Conservation (phyloP, 2,329 filamentous ascomycete species). For the Chaetomium sp. region DNA sequence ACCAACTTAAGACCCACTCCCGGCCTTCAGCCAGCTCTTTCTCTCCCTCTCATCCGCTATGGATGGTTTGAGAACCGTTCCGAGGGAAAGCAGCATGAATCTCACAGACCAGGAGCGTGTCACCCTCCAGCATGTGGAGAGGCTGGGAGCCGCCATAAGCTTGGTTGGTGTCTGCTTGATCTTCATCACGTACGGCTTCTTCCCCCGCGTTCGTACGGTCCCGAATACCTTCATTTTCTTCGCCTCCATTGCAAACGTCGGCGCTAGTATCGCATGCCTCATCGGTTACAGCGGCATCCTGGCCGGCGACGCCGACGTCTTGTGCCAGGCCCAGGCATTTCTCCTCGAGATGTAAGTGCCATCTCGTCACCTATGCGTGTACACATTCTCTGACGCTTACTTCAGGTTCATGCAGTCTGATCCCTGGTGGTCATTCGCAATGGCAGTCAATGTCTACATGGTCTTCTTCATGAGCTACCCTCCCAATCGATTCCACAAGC, state of each 20-base stretch:
- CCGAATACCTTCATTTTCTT: conserved; percentile 65
- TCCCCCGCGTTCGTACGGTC: conserved; percentile 57
- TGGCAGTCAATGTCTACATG: conserved; percentile 80
- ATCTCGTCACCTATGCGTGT: background rate
- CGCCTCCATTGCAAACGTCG: conserved; percentile 61
- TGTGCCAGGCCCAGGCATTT: conserved; percentile 65
- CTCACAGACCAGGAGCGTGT: conserved; percentile 33
- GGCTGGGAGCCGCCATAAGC: conserved; percentile 57
- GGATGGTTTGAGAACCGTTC: conserved; percentile 24
- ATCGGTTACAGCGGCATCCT: conserved; percentile 68
- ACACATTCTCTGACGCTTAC: background rate
- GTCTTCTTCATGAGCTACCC: conserved; percentile 63
- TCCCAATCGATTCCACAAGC: conserved; percentile 69
- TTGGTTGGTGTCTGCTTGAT: conserved; percentile 54
- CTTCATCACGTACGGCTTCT: conserved; percentile 54
- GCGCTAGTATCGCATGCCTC: conserved; percentile 65
- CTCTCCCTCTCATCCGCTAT: conserved; percentile 26
- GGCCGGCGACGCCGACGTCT: conserved; percentile 52
- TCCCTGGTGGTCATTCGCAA: conserved; percentile 76
- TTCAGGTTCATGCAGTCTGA: conserved; percentile 75
- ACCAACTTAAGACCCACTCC: conserved; percentile 6
- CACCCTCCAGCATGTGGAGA: conserved; percentile 44
- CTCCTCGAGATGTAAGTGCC: conserved; percentile 66
- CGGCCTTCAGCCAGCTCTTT: conserved; percentile 11
- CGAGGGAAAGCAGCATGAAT: conserved; percentile 34